A percentile compares a stretch with the other conserved stretches of the same genome.
These are phyloP conservation scores for Cercospora sp. DNA, from an alignment of 2,329 filamentous ascomycete genomes.

Conservation along the genomic window DNA sequence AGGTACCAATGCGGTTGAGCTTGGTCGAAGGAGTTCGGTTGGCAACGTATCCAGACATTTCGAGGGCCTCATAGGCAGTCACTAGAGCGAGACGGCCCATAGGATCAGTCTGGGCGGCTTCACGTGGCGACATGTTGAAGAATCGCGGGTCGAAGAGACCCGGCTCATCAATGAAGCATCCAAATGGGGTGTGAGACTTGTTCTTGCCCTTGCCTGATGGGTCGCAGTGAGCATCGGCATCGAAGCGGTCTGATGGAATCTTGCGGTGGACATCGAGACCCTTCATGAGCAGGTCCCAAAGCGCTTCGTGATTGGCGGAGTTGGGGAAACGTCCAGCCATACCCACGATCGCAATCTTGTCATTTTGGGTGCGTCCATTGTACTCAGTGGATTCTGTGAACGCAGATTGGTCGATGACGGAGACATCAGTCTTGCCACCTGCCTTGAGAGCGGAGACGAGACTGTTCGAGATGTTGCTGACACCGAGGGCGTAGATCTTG, in stretches of 20 bases:
- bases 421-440: constrained; percentile 48
- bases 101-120: constrained; percentile 77
- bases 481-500: constrained; percentile 52
- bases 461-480: constrained; percentile 56
- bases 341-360: constrained; percentile 82
- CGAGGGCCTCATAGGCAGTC: constrained; percentile 77
- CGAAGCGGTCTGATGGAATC: constrained; percentile 70
- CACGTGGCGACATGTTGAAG: constrained; percentile 83
- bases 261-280: constrained; percentile 72
- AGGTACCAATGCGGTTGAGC: constrained; percentile 66
- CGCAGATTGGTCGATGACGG: constrained; percentile 46
- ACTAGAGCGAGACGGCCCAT: constrained; percentile 75
- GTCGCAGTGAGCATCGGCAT: constrained; percentile 69
- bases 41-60: constrained; percentile 75
- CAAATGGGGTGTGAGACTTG: constrained; percentile 73
- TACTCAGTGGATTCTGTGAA: constrained; percentile 43
- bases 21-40: constrained; percentile 69
- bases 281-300: constrained; percentile 74
- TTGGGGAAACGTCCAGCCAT: constrained; percentile 77
- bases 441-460: constrained; percentile 56
- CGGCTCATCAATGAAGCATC: constrained; percentile 73
- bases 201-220: constrained; percentile 71
- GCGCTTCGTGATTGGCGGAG: constrained; percentile 66
- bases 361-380: constrained; percentile 53
- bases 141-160: constrained; percentile 79